Evolutionary conservation across 2,329 filamentous ascomycete genomes (phyloP).

Genomic region (Aspergillus sp.): DNA sequence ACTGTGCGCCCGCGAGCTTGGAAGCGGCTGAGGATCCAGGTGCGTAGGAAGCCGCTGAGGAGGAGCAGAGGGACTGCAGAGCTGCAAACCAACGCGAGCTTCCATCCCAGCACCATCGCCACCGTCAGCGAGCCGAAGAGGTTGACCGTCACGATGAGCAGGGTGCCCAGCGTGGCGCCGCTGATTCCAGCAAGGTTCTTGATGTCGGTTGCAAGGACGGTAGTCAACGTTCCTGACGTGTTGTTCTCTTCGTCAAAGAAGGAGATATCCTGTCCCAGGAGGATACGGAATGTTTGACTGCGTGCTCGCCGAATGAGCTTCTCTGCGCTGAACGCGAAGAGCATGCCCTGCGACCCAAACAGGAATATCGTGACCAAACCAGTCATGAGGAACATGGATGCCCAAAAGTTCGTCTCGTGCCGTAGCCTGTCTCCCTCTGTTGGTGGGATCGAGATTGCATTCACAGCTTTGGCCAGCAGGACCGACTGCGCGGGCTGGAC

Average conservation of each 20-base stretch:
- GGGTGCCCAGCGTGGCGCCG: constrained; percentile 78
- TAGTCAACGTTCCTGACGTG: constrained; percentile 65
- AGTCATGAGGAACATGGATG: constrained; percentile 82
- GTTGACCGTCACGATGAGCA: constrained; percentile 75
- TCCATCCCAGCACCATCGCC: constrained; percentile 75
- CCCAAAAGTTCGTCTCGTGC: constrained; percentile 78
- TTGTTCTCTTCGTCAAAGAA: constrained; percentile 33
- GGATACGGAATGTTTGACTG: constrained; percentile 53
- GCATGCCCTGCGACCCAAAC: constrained; percentile 68
- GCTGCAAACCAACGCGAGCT: constrained; percentile 70
- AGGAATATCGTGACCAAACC: constrained; percentile 71
- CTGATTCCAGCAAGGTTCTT: constrained; percentile 56
- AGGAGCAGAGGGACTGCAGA: constrained; percentile 50
- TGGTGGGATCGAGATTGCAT: constrained; percentile 64
- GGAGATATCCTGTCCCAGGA: constrained; percentile 35
- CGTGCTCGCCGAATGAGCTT: constrained; percentile 78
- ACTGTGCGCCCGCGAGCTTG: constrained; percentile 49
- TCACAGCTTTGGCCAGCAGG: constrained; percentile 85
- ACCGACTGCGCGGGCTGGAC: constrained; percentile 75
- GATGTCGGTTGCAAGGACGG: constrained; percentile 79
- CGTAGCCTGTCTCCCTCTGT: constrained; percentile 61
- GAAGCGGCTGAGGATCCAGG: constrained; percentile 55
- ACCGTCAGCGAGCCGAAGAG: constrained; percentile 70
- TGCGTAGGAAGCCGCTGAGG: constrained; percentile 41
- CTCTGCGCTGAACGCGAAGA: constrained; percentile 84